A percentile compares a stretch with the other conserved stretches of the same genome.
Conservation (phyloP, 169 alveolate genomes). For the Cryptosporidium ryanae region DNA sequence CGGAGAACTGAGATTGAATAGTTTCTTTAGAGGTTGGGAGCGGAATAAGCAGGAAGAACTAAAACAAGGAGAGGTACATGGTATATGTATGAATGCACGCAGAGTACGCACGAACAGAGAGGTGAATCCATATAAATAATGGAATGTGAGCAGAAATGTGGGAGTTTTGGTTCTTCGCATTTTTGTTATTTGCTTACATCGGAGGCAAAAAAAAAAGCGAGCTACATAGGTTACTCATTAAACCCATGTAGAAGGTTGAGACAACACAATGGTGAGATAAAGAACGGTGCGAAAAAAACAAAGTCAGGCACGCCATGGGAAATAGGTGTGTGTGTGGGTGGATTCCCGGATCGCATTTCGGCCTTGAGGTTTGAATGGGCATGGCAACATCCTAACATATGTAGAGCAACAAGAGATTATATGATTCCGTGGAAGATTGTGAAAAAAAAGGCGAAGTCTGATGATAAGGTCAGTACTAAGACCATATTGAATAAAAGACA, state of each 20-base stretch:
- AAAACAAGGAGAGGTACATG: too few relatives aligned
- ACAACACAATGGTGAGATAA: conserved; percentile 85
- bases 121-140: neutral
- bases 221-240: conserved; percentile 83
- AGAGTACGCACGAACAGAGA: neutral
- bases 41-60: too few relatives aligned
- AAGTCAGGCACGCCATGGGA: conserved; percentile 83
- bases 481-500: conserved; percentile 25
- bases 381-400: conserved; percentile 84
- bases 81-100: too few relatives aligned
- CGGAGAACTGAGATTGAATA: too few relatives aligned
- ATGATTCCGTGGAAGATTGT: conserved; percentile 44
- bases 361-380: conserved; percentile 86
- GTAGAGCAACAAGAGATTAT: conserved; percentile 36
- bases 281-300: conserved; percentile 83
- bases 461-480: neutral
- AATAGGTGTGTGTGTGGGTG: conserved; percentile 80
- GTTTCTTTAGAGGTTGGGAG: too few relatives aligned
- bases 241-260: conserved; percentile 82
- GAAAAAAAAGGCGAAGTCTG: conserved; percentile 11
- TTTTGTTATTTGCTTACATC: conserved; percentile 61
- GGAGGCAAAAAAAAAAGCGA: conserved; percentile 47
- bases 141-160: neutral
- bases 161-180: neutral
- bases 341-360: conserved; percentile 82